Conservation (phyloP, 768 basidiomycete genomes). For the Lactifluus pinguis region DNA sequence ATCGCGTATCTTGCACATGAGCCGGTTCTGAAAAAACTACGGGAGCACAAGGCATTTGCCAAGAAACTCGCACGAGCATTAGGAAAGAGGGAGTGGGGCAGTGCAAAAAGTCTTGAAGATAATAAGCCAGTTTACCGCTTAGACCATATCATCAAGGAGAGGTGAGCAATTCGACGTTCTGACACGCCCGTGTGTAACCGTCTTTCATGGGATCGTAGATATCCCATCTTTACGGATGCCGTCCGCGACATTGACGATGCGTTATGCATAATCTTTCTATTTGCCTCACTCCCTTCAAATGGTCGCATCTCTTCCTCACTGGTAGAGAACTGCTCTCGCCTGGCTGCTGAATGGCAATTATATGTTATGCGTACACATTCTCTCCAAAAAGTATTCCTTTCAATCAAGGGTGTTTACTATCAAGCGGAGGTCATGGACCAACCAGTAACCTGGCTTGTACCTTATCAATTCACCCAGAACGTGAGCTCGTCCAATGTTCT, state of each 20-base stretch:
- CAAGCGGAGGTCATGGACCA: conserved; percentile 94
- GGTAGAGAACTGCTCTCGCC: conserved; percentile 81
- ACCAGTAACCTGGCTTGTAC: conserved; percentile 90
- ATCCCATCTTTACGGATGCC: conserved; percentile 94
- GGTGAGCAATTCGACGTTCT: conserved; percentile 41
- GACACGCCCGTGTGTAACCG: background rate
- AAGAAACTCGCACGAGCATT: conserved; percentile 92
- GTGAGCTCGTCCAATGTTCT: conserved; percentile 34
- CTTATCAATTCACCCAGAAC: conserved; percentile 94
- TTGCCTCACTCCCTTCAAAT: conserved; percentile 85
- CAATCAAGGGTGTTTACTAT: conserved; percentile 97
- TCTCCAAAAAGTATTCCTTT: conserved; percentile 86
- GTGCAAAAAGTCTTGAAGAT: conserved; percentile 88
- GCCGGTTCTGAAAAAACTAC: conserved; percentile 83
- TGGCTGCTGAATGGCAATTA: conserved; percentile 94
- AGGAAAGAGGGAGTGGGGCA: conserved; percentile 90
- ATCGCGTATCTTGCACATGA: conserved; percentile 97
- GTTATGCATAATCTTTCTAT: conserved; percentile 89
- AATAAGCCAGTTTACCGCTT: conserved; percentile 85
- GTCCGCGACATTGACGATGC: conserved; percentile 96
- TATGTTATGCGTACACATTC: conserved; percentile 84
- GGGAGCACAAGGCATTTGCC: conserved; percentile 97
- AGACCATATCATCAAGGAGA: conserved; percentile 96
- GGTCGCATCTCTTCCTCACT: conserved; percentile 72
- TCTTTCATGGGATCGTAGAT: conserved; percentile 38